Conservation (phyloP, 495 filamentous ascomycete genomes). For the Tetracladium marchalianum region DNA sequence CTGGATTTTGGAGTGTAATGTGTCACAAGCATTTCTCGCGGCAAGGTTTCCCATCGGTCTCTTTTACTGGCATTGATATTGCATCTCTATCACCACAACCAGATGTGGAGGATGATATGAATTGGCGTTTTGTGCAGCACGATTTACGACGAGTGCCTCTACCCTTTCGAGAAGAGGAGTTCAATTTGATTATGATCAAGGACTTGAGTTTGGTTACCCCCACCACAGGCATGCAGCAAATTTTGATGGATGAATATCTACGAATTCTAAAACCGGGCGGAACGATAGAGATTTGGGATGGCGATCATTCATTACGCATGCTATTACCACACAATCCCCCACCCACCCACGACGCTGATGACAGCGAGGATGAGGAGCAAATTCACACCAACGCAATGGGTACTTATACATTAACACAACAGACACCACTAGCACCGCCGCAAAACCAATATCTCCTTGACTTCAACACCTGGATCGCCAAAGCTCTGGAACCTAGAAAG, state of each 20-base stretch:
- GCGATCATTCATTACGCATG: conserved; percentile 67
- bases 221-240: conserved; percentile 49
- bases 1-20: conserved; percentile 79
- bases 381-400: conserved; percentile 53
- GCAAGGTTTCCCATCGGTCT: conserved; percentile 46
- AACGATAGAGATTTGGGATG: conserved; percentile 78
- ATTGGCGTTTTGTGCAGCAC: conserved; percentile 83
- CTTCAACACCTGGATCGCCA: conserved; percentile 75
- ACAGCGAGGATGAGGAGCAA: conserved; percentile 42
- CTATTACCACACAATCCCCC: conserved; percentile 63
- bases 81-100: conserved; percentile 65
- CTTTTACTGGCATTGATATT: conserved; percentile 80
- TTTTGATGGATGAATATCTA: conserved; percentile 63
- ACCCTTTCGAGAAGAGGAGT: conserved; percentile 74
- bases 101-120: conserved; percentile 52
- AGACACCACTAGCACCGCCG: conserved; percentile 65
- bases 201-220: conserved; percentile 64
- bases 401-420: conserved; percentile 74
- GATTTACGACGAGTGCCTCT: conserved; percentile 66
- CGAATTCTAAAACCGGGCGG: conserved; percentile 73
- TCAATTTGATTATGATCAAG: conserved; percentile 86
- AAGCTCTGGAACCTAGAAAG: conserved; percentile 61
- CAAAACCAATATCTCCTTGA: conserved; percentile 76
- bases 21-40: conserved; percentile 67
- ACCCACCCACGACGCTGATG: conserved; percentile 23